These are phyloP conservation scores for Endotrypanum monterogeii DNA, from an alignment of 208 protist genomes.

Conservation along the genomic window DNA sequence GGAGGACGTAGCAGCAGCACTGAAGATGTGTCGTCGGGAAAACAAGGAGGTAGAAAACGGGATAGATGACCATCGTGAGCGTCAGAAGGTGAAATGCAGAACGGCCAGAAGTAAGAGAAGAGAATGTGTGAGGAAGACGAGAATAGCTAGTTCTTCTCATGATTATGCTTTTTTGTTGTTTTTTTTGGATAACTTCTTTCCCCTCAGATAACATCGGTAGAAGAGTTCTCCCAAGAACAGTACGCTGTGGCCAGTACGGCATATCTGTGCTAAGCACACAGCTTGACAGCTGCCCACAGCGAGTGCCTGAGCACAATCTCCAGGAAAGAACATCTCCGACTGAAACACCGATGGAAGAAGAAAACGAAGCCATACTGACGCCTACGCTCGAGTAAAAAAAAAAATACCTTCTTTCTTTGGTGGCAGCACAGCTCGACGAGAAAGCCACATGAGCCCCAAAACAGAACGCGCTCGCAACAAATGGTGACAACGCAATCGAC, in stretches of 20 bases:
- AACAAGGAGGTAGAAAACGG: neutral
- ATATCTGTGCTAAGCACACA: neutral
- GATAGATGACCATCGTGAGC: neutral
- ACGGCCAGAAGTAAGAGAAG: neutral
- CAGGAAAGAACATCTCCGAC: no score
- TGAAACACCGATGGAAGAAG: no score
- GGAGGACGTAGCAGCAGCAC: neutral
- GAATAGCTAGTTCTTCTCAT: no score
- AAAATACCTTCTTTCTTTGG: no score
- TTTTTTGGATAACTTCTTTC: no score
- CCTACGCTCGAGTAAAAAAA: no score
- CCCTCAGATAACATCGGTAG: neutral
- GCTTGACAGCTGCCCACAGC: neutral
- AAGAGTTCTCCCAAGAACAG: neutral
- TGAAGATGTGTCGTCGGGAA: neutral
- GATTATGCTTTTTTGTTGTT: no score
- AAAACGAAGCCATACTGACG: no score
- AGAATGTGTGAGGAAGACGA: neutral
- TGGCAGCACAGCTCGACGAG: no score
- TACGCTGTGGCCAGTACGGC: neutral
- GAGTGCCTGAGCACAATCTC: no score
- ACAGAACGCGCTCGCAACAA: no score
- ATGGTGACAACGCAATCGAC: neutral
- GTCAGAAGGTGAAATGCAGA: neutral
- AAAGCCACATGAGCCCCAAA: no score